Conservation (phyloP, 805 yeast species). For the Dipodascopsis uninucleata region DNA sequence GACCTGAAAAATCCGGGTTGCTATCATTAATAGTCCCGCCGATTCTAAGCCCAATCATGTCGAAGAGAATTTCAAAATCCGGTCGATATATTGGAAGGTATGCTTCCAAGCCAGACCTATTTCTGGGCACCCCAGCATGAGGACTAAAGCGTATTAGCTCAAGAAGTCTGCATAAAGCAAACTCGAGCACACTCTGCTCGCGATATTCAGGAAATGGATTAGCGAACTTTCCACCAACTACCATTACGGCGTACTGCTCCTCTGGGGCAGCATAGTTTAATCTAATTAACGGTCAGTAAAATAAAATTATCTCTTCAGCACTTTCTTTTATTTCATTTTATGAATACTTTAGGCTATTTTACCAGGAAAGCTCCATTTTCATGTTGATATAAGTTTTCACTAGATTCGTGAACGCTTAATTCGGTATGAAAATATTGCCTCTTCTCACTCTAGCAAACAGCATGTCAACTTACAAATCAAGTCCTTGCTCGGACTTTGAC, state of each 20-base stretch:
- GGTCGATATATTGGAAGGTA: slow-evolving; percentile 62
- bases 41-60: too few species aligned
- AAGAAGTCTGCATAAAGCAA: slow-evolving; percentile 63
- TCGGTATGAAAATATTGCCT: too few species aligned
- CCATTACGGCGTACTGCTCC: slow-evolving; percentile 21
- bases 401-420: not conserved
- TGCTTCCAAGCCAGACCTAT: slow-evolving; percentile 47
- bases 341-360: not conserved
- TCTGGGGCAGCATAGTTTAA: slow-evolving; percentile 21
- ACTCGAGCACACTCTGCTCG: slow-evolving; percentile 85
- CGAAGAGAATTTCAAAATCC: slow-evolving; percentile 44
- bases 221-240: slow-evolving; percentile 66
- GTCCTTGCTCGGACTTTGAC: slow-evolving; percentile 13
- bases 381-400: not conserved
- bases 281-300: too few species aligned
- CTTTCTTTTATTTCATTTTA: not conserved
- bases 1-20: not conserved
- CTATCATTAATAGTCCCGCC: too few species aligned
- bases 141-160: slow-evolving; percentile 63
- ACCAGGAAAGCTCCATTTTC: not conserved
- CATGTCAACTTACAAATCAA: slow-evolving; percentile 12
- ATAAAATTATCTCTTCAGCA: not conserved
- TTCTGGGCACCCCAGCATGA: slow-evolving; percentile 57
- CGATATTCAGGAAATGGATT: slow-evolving; percentile 90
- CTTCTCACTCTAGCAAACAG: too few species aligned